phyloP scores from a whole-genome alignment of 2,329 filamentous ascomycete genomes.

The Fonsecaea pugnacius region DNA sequence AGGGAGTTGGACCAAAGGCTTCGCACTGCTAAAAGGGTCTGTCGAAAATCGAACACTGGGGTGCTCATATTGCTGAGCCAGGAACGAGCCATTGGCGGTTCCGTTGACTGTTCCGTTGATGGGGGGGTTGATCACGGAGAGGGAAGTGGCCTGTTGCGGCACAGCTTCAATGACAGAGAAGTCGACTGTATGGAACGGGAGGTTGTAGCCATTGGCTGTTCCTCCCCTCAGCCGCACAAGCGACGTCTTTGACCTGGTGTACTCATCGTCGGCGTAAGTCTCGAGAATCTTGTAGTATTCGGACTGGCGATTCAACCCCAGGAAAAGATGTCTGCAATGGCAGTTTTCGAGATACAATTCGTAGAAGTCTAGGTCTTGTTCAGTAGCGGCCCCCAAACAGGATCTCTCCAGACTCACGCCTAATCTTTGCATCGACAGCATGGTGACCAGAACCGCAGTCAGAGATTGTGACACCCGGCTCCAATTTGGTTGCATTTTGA shows the following conservation, averaged over 20 bases:
- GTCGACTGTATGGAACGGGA: conserved; percentile 28
- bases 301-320: conserved; percentile 28
- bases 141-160: conserved; percentile 7
- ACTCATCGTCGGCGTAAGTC: conserved; percentile 33
- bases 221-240: conserved; percentile 22
- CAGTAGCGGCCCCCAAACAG: conserved; percentile 8
- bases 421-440: conserved; percentile 26
- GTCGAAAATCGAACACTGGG: neutral
- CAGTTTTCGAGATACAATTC: conserved; percentile 34
- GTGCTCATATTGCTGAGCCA: neutral
- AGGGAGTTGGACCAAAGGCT: neutral
- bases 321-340: conserved; percentile 33
- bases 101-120: conserved; percentile 5
- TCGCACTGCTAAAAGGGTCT: neutral
- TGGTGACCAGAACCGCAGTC: conserved; percentile 28
- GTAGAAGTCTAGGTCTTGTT: conserved; percentile 31
- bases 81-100: neutral
- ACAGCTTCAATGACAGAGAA: conserved; percentile 27
- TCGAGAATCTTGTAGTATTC: conserved; percentile 32
- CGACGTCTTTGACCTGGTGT: conserved; percentile 32
- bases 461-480: conserved; percentile 27
- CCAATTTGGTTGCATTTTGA: conserved; percentile 24
- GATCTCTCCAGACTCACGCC: conserved; percentile 18
- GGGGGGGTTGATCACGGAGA: neutral
- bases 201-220: conserved; percentile 18